These are phyloP conservation scores for Pulveroboletus ravenelii DNA, from an alignment of 768 basidiomycete species.

Conservation along the genomic window DNA sequence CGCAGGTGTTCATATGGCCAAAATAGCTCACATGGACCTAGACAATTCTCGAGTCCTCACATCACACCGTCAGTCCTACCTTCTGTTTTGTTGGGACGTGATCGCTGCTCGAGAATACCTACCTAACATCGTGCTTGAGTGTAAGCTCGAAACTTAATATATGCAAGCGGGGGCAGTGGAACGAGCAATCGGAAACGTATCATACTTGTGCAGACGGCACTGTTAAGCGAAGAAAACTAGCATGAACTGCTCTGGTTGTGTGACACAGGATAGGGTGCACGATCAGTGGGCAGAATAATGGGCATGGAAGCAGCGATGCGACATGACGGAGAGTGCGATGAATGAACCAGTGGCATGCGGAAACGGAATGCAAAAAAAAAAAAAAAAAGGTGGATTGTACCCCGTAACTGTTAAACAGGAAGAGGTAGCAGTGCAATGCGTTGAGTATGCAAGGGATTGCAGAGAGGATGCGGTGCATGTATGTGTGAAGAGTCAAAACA, in stretches of 20 bases:
- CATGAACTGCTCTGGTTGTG: conserved; percentile 9
- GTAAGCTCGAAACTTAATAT: conserved; percentile 1
- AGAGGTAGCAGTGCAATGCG: conserved; percentile 18
- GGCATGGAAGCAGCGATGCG: conserved; percentile 14
- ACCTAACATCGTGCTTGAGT: not conserved
- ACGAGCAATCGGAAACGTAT: conserved; percentile 11
- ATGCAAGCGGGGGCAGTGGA: conserved; percentile 4
- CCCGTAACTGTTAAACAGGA: conserved; percentile 11
- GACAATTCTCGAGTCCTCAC: too few relatives aligned
- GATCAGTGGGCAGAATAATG: conserved; percentile 5
- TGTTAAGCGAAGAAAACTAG: conserved; percentile 13
- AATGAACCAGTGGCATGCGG: conserved; percentile 22
- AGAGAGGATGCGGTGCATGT: conserved; percentile 21
- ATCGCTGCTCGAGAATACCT: too few relatives aligned
- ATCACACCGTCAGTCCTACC: not conserved
- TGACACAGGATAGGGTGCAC: conserved; percentile 15
- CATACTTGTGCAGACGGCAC: conserved; percentile 18
- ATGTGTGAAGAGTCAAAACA: conserved; percentile 11
- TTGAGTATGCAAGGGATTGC: conserved; percentile 22
- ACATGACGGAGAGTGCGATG: conserved; percentile 16
- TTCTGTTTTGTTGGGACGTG: not conserved
- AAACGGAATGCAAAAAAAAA: conserved; percentile 14
- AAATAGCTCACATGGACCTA: too few relatives aligned
- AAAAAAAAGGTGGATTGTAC: conserved; percentile 8
- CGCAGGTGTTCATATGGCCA: not conserved